Evolutionary conservation across 1,139 yeast genomes (phyloP).

Genomic region (Lipomyces yarrowii): DNA sequence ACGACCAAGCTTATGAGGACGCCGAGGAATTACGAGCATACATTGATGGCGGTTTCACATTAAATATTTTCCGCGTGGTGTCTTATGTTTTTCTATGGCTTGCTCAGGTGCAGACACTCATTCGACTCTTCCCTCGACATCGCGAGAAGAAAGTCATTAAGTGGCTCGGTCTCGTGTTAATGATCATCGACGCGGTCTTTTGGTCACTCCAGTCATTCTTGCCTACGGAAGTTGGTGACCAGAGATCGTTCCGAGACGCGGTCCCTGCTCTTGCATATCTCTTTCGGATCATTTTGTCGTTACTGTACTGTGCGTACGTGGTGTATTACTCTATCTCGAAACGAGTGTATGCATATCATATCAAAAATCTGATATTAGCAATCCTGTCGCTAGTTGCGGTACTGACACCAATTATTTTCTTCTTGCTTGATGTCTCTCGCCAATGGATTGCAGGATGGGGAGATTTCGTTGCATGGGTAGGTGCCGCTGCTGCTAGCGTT

Average conservation of each 20-base stretch:
- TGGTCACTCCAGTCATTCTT: slow-evolving; percentile 33
- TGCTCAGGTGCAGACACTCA: slow-evolving; percentile 75
- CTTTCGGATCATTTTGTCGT: slow-evolving; percentile 71
- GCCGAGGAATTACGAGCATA: slow-evolving; percentile 56
- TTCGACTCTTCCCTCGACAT: slow-evolving; percentile 70
- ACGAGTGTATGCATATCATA: slow-evolving; percentile 57
- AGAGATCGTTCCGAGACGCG: slow-evolving; percentile 51
- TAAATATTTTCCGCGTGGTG: slow-evolving; percentile 64
- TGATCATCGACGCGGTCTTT: slow-evolving; percentile 45
- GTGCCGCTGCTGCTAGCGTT: slow-evolving; percentile 47
- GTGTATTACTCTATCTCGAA: slow-evolving; percentile 61
- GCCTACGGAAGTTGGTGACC: slow-evolving; percentile 44
- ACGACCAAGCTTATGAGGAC: slow-evolving; percentile 54
- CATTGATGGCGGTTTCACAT: slow-evolving; percentile 53
- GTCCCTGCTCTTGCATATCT: slow-evolving; percentile 79
- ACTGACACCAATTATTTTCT: slow-evolving; percentile 69
- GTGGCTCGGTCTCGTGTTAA: slow-evolving; percentile 60
- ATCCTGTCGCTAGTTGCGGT: slow-evolving; percentile 61
- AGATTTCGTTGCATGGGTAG: slow-evolving; percentile 71
- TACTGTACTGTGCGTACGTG: slow-evolving; percentile 70
- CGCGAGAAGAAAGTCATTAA: slow-evolving; percentile 70
- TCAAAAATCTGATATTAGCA: slow-evolving; percentile 56
- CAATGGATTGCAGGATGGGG: slow-evolving; percentile 72
- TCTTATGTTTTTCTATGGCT: slow-evolving; percentile 64
- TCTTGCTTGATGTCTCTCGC: slow-evolving; percentile 75